A percentile compares a stretch with the other conserved stretches of the same genome.
phyloP scores from a whole-genome alignment of 805 yeast genomes.

The Metschnikowia lachancei region DNA sequence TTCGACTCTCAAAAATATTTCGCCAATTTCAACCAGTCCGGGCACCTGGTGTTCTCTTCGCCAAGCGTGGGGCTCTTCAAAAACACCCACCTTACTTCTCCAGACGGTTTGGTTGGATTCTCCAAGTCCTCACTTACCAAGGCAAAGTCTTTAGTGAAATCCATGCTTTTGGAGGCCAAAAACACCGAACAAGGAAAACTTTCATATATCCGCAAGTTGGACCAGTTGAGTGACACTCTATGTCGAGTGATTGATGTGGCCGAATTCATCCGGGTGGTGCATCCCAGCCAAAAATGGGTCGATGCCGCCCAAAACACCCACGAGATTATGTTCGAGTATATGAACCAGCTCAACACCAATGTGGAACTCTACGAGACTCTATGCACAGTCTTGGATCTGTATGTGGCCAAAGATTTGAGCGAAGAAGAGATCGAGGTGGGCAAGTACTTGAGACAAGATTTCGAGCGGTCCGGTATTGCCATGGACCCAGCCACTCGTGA shows the following conservation, averaged over 20 bases:
- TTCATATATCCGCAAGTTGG: slow-evolving; percentile 62
- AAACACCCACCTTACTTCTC: slow-evolving; percentile 65
- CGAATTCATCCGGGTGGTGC: slow-evolving; percentile 85
- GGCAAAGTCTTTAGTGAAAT: slow-evolving; percentile 60
- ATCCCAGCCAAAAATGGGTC: slow-evolving; percentile 70
- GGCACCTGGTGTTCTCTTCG: slow-evolving; percentile 14
- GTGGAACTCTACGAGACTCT: slow-evolving; percentile 64
- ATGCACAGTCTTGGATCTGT: slow-evolving; percentile 46
- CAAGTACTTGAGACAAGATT: slow-evolving; percentile 72
- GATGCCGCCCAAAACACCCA: slow-evolving; percentile 85
- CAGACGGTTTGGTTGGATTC: slow-evolving; percentile 69
- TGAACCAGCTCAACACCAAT: slow-evolving; percentile 88
- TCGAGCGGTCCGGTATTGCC: slow-evolving; percentile 85
- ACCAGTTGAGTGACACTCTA: slow-evolving; percentile 79
- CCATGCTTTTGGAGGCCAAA: slow-evolving; percentile 44
- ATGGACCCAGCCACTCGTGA: slow-evolving; percentile 64
- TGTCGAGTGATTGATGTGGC: slow-evolving; percentile 94
- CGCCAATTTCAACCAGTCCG: slow-evolving; percentile 44
- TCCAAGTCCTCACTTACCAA: slow-evolving; percentile 58
- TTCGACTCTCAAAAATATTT: slow-evolving; percentile 65
- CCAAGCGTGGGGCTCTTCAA: slow-evolving; percentile 54
- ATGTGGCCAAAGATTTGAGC: slow-evolving; percentile 38
- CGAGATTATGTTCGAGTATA: slow-evolving; percentile 84
- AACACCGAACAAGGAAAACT: slow-evolving; percentile 43
- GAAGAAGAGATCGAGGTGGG: slow-evolving; percentile 84